Base-by-base conservation (phyloP, 2,329 filamentous ascomycete species). In the Ophiostoma piceae region DNA sequence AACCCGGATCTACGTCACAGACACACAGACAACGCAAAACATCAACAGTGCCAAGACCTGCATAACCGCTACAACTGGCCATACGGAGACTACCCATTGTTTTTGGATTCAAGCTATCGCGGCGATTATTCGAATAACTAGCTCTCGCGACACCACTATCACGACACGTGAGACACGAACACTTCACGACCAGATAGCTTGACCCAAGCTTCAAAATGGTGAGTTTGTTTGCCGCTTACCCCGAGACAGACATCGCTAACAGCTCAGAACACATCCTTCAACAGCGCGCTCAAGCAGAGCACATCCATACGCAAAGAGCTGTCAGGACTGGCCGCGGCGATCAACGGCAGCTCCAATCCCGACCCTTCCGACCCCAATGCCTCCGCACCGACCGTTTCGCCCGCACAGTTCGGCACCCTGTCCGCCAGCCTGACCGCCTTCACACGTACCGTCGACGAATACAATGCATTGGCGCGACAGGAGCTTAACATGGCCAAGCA, bases 401-500 rank as follows among this genome's bases (percentile, higher is more conserved):
- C 67, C 2, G 70, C 70, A 29, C 43, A 57, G 19, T 74, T 84
- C 78, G 90, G 90, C 76, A 87, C 92, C 76, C 85, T 93, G 75
- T 90, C 90, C 4, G 90, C 90, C 43, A 91, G 90, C 8, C 75
- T 83, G 9, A 81, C 81, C 0, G 88, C 93, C 71, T 93, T 99
- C 79, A 87, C 91, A 66, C 92, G 95, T 72, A 96, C 92, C 0
- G 85, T 99, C 73, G 94, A 97, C 81, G 94, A 97, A 77, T 99
- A 99, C 83, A 88, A 90, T 76, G 85, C 86, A 69, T 87, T 96
- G 39, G 90, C 94, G 0, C 91, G 92, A 74, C 91, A 94, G 76
- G 95, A 99, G 79, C 87, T 97, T 41, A 94, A 96, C 70, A 86
- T 91, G 4, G 90, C 92, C 71, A 99, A 98, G 80, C 92, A 96